Evolutionary conservation across 768 basidiomycete genomes (phyloP).

Genomic region (Hericium rajendrae): DNA sequence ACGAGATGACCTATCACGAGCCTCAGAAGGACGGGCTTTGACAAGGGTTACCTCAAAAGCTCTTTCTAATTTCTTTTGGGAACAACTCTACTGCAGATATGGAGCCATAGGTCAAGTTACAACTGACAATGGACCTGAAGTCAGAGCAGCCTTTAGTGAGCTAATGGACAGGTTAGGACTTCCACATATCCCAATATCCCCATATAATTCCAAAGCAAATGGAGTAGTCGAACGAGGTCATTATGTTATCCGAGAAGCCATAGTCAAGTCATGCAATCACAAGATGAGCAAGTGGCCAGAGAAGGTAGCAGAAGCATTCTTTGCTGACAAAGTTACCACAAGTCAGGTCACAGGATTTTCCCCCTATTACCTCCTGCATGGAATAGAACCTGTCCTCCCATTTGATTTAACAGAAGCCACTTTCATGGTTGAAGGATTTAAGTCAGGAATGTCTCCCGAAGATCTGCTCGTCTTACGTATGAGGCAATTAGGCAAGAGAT

Average conservation of each 20-base stretch:
- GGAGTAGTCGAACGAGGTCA: background rate
- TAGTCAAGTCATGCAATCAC: background rate
- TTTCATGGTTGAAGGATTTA: background rate
- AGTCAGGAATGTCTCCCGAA: background rate
- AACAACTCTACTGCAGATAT: background rate
- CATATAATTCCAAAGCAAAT: background rate
- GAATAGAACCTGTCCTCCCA: background rate
- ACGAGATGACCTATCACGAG: background rate
- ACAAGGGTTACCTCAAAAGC: background rate
- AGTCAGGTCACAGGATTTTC: background rate
- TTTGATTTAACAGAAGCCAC: background rate
- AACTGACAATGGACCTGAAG: background rate
- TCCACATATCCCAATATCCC: background rate
- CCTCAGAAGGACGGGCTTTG: background rate
- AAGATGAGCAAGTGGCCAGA: background rate
- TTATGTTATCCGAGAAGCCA: background rate
- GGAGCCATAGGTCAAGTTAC: background rate
- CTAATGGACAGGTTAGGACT: background rate
- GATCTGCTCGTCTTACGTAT: background rate
- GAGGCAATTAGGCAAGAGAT: background rate
- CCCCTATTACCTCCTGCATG: background rate
- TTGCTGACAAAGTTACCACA: background rate
- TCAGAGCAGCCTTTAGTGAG: background rate
- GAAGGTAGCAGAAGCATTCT: background rate
- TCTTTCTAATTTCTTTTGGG: background rate